Evolutionary conservation across 2,329 filamentous ascomycete genomes (phyloP).

Genomic region (Neofusicoccum parvum): DNA sequence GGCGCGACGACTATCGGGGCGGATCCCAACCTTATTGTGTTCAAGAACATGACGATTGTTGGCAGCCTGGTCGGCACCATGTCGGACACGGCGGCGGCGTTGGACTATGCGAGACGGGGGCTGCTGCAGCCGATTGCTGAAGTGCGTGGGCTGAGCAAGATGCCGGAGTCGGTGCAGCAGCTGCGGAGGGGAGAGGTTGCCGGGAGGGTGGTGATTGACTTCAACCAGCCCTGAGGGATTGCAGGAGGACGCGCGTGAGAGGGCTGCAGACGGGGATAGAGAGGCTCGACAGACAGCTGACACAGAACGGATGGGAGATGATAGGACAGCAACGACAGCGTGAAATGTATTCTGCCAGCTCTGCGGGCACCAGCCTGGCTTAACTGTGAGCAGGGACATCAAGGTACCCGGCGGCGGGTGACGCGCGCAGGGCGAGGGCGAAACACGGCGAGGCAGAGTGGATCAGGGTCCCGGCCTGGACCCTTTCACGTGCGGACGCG

Average conservation of each 20-base stretch:
- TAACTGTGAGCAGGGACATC: too few relatives aligned
- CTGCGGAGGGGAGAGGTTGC: constrained; percentile 54
- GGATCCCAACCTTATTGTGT: constrained; percentile 38
- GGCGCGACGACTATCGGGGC: constrained; percentile 32
- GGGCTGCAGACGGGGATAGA: not conserved
- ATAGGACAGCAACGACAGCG: too few relatives aligned
- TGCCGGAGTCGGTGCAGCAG: constrained; percentile 56
- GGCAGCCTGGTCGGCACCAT: constrained; percentile 50
- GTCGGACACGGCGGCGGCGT: constrained; percentile 49
- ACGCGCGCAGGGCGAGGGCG: too few relatives aligned
- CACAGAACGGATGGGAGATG: too few relatives aligned
- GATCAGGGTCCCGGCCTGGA: not conserved
- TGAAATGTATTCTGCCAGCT: too few relatives aligned
- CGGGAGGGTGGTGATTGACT: constrained; percentile 57
- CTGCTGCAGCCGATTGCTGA: constrained; percentile 54
- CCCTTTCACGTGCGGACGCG: not conserved
- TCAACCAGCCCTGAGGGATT: constrained; percentile 43
- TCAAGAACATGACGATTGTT: constrained; percentile 38
- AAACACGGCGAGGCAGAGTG: too few relatives aligned
- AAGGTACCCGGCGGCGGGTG: too few relatives aligned
- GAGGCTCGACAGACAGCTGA: not conserved
- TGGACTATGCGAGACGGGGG: constrained; percentile 54
- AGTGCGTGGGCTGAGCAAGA: constrained; percentile 48
- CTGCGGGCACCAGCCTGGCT: too few relatives aligned
- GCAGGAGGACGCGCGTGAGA: not conserved